phyloP scores from a whole-genome alignment of 192 early-diverging fungal species.

The Jimgerdemannia lactiflua region DNA sequence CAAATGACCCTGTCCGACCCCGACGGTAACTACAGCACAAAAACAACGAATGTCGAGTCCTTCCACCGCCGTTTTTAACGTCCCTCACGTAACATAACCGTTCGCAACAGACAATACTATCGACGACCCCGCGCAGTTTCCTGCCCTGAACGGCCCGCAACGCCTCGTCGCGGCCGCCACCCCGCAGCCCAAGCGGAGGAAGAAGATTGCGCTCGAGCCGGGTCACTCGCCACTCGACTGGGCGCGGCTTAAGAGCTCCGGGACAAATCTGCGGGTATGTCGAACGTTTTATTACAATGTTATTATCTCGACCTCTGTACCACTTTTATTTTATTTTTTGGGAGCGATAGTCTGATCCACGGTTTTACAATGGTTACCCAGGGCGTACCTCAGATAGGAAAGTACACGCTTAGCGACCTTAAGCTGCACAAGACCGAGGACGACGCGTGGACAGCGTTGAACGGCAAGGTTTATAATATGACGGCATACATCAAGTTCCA shows the following conservation, averaged over 20 bases:
- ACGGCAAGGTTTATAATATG: conserved; percentile 90
- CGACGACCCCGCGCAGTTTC: not conserved
- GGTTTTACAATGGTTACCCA: conserved; percentile 17
- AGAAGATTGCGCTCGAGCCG: conserved; percentile 81
- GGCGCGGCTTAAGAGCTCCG: conserved; percentile 80
- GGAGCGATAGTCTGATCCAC: no score
- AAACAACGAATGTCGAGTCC: no score
- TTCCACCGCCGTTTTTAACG: no score
- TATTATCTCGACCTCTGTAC: conserved; percentile 7
- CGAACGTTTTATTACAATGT: not conserved
- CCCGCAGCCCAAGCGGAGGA: conserved; percentile 37
- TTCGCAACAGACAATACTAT: not conserved
- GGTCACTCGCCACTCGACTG: conserved; percentile 93
- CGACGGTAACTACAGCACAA: not conserved
- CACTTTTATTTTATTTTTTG: not conserved
- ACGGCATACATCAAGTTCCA: conserved; percentile 89
- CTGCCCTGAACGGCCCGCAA: conserved; percentile 24
- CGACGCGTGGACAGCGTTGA: conserved; percentile 89
- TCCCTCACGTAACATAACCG: no score
- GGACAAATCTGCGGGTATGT: conserved; percentile 63
- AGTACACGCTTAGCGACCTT: conserved; percentile 74
- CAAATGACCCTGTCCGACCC: not conserved
- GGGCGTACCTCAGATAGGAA: conserved; percentile 50
- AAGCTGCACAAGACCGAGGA: conserved; percentile 69
- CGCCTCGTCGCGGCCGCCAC: conserved; percentile 29